Evolutionary conservation across 805 yeast species (phyloP), one percentile per base, ranked within the genome.

Genomic region (Novakomyces olei): DNA sequence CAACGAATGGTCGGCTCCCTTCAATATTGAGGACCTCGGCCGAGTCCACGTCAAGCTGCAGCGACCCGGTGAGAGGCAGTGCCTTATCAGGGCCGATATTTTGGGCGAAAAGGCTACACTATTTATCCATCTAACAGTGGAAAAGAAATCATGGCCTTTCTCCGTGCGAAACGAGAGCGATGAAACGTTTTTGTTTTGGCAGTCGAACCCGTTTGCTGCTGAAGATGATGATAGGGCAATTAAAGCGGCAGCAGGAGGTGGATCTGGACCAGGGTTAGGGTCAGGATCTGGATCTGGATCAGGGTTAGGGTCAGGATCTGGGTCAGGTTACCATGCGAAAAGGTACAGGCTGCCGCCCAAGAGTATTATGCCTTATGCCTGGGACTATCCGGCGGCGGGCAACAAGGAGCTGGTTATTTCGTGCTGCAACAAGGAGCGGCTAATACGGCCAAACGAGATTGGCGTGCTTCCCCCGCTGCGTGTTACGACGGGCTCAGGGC

Each of bases 311-410:
- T 27, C 32, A 33, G 42, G 8, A 83, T n/a, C n/a, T n/a, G n/a
- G n/a, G n/a, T n/a, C n/a, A n/a, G n/a, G n/a, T n/a, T n/a, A 3
- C 53, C 71, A 68, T 39, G 94, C 95, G 0, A 61, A 80, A 7
- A 69, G 63, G 44, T 88, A 85, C 49, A 65, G 68, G 29, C 62
- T 91, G 8, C 95, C 96, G 0, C 70, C 92, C 1, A 69, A 69
- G 45, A 77, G 93, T 53, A 92, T 80, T 2, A 88, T 88, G 96
- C 94, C 96, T 0, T 88, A 88, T 50, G 79, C 98, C 0, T 88
- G 94, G 83, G 98, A 88, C 49, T 88, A 67, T 53, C 98, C 98
- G 1, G 80, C 91, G 33, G 95, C 93, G 0, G 56, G 67, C 6
- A 65, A 73, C 29, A 83, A 81, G 49, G 94, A 83, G 45, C 53